A percentile compares a stretch with the other conserved stretches of the same genome.
Conservation (phyloP, 768 basidiomycete species). For the Termitomyces sp. region DNA sequence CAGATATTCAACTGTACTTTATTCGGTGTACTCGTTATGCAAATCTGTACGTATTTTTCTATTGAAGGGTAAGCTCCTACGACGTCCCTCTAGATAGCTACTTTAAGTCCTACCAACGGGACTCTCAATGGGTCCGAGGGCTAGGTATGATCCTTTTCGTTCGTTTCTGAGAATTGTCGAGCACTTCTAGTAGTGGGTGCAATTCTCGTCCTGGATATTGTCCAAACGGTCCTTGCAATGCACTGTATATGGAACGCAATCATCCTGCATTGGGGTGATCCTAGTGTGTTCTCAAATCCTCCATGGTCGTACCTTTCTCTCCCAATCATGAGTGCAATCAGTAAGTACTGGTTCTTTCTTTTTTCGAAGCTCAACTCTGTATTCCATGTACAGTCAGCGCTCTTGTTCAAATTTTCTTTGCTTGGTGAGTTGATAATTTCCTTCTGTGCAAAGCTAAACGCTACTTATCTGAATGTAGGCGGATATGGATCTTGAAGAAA, state of each 20-base stretch:
- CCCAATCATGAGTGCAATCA: not conserved
- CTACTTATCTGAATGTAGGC: not conserved
- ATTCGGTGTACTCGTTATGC: no score
- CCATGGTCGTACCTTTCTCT: not conserved
- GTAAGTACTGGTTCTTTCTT: not conserved
- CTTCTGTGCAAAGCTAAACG: not conserved
- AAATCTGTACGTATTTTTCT: no score
- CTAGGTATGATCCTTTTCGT: not conserved
- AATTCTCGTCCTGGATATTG: not conserved
- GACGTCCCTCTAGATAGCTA: no score
- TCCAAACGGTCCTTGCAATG: not conserved
- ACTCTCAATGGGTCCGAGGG: not conserved
- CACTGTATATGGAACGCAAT: not conserved
- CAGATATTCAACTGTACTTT: no score
- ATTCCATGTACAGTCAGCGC: not conserved
- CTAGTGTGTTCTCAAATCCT: not conserved
- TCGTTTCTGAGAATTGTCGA: not conserved
- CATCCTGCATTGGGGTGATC: not conserved
- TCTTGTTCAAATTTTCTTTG: not conserved
- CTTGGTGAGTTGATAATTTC: not conserved
- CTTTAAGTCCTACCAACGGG: no score
- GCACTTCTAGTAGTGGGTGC: not conserved
- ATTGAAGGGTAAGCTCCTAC: no score
- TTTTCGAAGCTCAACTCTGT: not conserved
- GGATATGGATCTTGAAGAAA: not conserved